These are phyloP conservation scores for Oryza glaberrima DNA, from an alignment of 176 grass and related monocot genomes.

Conservation along the genomic window DNA sequence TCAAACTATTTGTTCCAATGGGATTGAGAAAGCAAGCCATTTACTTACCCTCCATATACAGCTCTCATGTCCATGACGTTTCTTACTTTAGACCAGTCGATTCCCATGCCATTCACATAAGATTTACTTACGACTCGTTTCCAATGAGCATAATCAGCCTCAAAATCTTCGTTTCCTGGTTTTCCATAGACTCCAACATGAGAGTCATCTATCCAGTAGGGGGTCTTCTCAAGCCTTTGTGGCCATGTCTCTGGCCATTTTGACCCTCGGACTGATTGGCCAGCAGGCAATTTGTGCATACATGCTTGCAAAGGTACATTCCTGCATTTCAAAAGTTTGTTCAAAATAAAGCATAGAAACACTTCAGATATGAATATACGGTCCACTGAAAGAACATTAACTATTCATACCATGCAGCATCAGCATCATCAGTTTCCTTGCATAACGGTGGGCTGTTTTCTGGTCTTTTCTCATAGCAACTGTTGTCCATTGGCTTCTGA, in stretches of 20 bases:
- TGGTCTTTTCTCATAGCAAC: slow-evolving; percentile 84
- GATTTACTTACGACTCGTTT: slow-evolving; percentile 88
- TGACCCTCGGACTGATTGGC: slow-evolving; percentile 51
- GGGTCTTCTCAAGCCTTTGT: slow-evolving; percentile 73
- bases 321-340: slow-evolving; percentile 53
- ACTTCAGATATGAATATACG: slow-evolving; percentile 11
- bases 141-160: slow-evolving; percentile 88
- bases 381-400: not conserved
- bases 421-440: slow-evolving; percentile 74
- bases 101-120: slow-evolving; percentile 87
- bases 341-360: slow-evolving; percentile 21
- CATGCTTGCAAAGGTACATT: slow-evolving; percentile 90
- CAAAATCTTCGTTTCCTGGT: slow-evolving; percentile 83
- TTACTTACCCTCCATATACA: slow-evolving; percentile 93
- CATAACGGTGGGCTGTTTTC: slow-evolving; percentile 82
- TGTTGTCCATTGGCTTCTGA: slow-evolving; percentile 91
- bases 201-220: slow-evolving; percentile 86
- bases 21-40: slow-evolving; percentile 16
- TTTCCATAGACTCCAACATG: slow-evolving; percentile 89
- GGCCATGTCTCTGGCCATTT: slow-evolving; percentile 91
- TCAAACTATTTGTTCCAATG: not conserved
- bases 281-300: slow-evolving; percentile 85
- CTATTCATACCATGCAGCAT: slow-evolving; percentile 96
- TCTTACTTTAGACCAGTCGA: slow-evolving; percentile 92
- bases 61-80: slow-evolving; percentile 99